Percentiles rank a stretch among this genome's conserved stretches.
Evolutionary conservation across 1,284 basidiomycete genomes (phyloP).

Genomic region (Puccinia hordei): DNA sequence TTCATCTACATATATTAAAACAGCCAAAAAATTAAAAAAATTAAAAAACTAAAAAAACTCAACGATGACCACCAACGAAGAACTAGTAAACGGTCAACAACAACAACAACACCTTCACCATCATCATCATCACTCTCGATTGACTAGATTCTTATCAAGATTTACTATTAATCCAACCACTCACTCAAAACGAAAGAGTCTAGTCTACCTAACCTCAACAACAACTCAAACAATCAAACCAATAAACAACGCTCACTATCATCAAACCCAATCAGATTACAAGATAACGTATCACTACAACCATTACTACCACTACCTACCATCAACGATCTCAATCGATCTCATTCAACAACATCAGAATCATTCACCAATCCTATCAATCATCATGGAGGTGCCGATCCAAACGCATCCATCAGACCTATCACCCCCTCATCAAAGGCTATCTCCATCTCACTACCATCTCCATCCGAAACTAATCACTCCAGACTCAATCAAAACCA

Average conservation of each 20-base stretch:
- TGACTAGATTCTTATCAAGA: slow-evolving; percentile 41
- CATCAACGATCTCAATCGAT: background rate
- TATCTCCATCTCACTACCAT: background rate
- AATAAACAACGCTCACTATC: background rate
- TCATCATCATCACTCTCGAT: background rate
- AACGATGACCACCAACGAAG: no score
- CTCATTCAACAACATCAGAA: background rate
- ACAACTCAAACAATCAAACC: background rate
- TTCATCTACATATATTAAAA: no score
- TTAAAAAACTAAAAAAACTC: no score
- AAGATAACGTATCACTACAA: background rate
- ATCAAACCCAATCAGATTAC: background rate
- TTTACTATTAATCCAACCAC: slow-evolving; percentile 11
- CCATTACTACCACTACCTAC: slow-evolving; percentile 14
- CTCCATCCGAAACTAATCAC: slow-evolving; percentile 20
- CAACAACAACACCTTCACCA: background rate
- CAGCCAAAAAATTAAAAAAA: no score
- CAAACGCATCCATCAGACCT: slow-evolving; percentile 49
- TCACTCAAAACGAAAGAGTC: slow-evolving; percentile 25
- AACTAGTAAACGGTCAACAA: no score
- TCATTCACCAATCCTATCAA: background rate
- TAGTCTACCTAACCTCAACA: slow-evolving; percentile 24
- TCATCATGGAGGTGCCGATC: slow-evolving; percentile 43
- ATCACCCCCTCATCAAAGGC: slow-evolving; percentile 49
- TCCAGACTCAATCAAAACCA: no score